These are phyloP conservation scores for Chlorella sorokiniana DNA, from an alignment of 139 green algal genomes.

Conservation along the genomic window DNA sequence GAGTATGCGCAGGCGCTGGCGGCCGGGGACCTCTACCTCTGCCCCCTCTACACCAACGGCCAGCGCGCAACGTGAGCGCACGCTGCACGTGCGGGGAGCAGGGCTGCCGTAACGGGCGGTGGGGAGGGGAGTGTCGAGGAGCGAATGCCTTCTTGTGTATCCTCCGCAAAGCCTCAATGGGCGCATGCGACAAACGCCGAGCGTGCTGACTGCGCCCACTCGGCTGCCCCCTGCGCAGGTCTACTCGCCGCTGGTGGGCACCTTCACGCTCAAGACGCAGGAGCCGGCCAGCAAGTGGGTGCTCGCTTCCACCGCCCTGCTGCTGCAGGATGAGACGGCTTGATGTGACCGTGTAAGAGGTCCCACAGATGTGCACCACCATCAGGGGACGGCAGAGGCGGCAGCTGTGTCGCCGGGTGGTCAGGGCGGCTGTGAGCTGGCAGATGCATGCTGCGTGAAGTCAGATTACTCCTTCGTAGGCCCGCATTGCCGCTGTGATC, in stretches of 20 bases:
- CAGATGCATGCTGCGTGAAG: no score
- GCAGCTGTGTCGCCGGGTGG: no score
- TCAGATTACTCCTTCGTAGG: no score
- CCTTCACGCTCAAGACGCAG: constrained; percentile 80
- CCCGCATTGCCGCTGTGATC: no score
- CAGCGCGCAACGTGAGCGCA: neutral
- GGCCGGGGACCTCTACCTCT: constrained; percentile 70
- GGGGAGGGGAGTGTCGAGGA: no score
- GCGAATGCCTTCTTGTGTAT: no score
- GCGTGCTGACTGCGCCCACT: neutral
- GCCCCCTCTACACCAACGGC: constrained; percentile 87
- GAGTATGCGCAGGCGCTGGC: constrained; percentile 59
- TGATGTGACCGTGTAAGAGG: neutral
- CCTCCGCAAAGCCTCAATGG: no score
- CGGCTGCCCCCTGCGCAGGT: constrained; percentile 85
- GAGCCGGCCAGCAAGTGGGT: constrained; percentile 79
- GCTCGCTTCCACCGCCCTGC: constrained; percentile 75
- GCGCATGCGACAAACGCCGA: constrained; percentile 75
- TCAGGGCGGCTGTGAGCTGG: no score
- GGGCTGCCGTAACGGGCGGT: no score
- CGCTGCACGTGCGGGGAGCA: no score
- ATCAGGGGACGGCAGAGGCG: neutral
- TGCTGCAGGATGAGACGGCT: constrained; percentile 84
- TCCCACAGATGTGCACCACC: neutral
- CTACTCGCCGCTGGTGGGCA: constrained; percentile 78